These are phyloP conservation scores for Turritis glabra DNA, from an alignment of 345 rosid species.

Conservation along the genomic window DNA sequence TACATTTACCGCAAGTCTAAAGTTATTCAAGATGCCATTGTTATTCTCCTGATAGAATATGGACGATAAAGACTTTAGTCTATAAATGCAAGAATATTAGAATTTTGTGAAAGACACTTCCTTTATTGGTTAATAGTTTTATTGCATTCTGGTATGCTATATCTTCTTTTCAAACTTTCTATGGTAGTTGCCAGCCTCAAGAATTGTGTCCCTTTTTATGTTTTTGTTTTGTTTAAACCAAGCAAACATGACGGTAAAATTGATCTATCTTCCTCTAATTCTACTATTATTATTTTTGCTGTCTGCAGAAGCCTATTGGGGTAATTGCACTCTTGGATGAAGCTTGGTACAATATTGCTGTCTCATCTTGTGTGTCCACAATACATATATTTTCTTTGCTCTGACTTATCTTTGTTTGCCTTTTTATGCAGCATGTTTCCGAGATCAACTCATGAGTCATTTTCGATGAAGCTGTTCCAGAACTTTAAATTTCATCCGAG, in stretches of 20 bases:
- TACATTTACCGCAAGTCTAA: neutral
- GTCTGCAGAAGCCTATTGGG: conserved; percentile 97
- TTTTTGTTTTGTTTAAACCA: neutral
- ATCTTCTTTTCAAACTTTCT: neutral
- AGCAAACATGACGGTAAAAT: conserved; percentile 3
- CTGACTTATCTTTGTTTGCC: conserved; percentile 53
- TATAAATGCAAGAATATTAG: neutral
- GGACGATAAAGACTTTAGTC: conserved; percentile 2
- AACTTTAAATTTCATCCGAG: conserved; percentile 60
- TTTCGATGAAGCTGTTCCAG: conserved; percentile 86
- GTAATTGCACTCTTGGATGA: conserved; percentile 93
- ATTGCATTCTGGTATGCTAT: conserved; percentile 14
- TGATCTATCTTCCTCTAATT: conserved; percentile 26
- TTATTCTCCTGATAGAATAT: conserved; percentile 10
- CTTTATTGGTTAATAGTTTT: neutral
- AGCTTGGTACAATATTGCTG: conserved; percentile 74
- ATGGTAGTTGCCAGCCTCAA: conserved; percentile 3
- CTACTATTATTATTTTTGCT: conserved; percentile 17
- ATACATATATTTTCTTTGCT: conserved; percentile 1
- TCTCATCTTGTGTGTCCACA: conserved; percentile 17
- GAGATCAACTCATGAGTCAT: conserved; percentile 84
- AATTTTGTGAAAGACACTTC: neutral
- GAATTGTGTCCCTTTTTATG: neutral
- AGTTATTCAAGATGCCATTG: conserved; percentile 9
- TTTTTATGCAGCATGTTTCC: conserved; percentile 91